A percentile compares a stretch with the other conserved stretches of the same genome.
These are phyloP conservation scores for Fusarium caatingaense DNA, from an alignment of 2,329 filamentous ascomycete genomes.

Conservation along the genomic window DNA sequence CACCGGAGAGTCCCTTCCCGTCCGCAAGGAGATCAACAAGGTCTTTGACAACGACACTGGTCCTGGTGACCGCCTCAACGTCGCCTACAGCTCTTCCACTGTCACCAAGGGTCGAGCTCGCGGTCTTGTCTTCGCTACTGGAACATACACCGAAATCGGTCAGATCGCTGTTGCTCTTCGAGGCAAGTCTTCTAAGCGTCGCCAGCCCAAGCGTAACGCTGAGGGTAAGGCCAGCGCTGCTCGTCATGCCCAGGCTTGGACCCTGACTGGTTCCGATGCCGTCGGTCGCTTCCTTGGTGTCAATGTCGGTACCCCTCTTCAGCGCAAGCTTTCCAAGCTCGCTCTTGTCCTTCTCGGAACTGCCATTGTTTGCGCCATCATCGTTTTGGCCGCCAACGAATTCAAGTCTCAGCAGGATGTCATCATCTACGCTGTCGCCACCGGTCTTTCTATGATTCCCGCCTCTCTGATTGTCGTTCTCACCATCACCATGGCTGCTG, in stretches of 20 bases:
- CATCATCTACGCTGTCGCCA: constrained; percentile 64
- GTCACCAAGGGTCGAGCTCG: constrained; percentile 70
- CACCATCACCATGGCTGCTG: constrained; percentile 69
- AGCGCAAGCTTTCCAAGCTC: constrained; percentile 74
- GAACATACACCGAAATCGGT: constrained; percentile 71
- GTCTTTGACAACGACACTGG: constrained; percentile 57
- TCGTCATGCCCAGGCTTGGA: constrained; percentile 53
- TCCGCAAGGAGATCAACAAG: constrained; percentile 62
- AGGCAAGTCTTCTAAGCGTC: constrained; percentile 50
- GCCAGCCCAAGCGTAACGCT: constrained; percentile 57
- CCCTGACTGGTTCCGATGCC: constrained; percentile 61
- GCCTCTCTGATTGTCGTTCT: constrained; percentile 63
- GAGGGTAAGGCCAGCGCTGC: constrained; percentile 52
- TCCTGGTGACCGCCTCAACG: constrained; percentile 70
- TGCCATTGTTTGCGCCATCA: constrained; percentile 75
- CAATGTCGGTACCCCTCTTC: constrained; percentile 75
- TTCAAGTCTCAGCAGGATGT: constrained; percentile 66
- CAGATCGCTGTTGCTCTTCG: constrained; percentile 65
- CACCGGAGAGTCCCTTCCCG: constrained; percentile 72
- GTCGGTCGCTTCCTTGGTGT: constrained; percentile 74
- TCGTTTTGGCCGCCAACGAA: constrained; percentile 74
- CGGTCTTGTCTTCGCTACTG: constrained; percentile 71
- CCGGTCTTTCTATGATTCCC: constrained; percentile 62
- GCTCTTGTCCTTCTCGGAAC: constrained; percentile 74
- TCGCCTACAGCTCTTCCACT: constrained; percentile 71